Conservation (phyloP, 345 rosid genomes). For the Eutrema yunnanense region DNA sequence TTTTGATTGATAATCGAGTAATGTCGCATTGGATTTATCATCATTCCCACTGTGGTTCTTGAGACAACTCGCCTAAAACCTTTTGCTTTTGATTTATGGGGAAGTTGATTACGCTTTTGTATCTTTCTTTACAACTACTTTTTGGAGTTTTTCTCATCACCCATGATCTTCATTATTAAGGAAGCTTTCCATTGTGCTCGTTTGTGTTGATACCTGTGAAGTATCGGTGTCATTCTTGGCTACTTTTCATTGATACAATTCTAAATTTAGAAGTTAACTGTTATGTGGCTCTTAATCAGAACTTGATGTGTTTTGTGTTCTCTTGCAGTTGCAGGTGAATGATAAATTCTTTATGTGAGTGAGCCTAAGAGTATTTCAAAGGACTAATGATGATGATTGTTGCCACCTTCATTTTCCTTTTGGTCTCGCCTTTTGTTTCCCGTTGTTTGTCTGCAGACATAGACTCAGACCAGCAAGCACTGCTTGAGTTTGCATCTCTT, state of each 20-base stretch:
- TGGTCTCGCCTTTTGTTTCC: constrained; percentile 30
- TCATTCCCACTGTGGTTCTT: background rate
- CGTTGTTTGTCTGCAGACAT: constrained; percentile 40
- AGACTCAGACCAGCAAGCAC: constrained; percentile 61
- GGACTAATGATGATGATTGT: constrained; percentile 40
- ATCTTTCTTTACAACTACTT: constrained; percentile 17
- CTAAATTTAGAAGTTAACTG: background rate
- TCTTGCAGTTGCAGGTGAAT: constrained; percentile 23
- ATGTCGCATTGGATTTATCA: constrained; percentile 12
- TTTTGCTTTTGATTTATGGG: constrained; percentile 17
- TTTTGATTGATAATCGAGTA: constrained; percentile 8
- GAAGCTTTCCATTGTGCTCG: constrained; percentile 4
- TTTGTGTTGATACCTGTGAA: constrained; percentile 10
- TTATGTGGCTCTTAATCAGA: background rate
- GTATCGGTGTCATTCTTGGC: constrained; percentile 7
- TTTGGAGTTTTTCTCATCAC: background rate
- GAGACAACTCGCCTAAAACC: background rate
- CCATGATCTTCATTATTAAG: background rate
- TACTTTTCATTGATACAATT: background rate
- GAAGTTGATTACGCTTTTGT: constrained; percentile 25
- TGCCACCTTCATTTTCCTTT: constrained; percentile 32
- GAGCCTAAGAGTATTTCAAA: background rate
- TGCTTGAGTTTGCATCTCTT: constrained; percentile 56
- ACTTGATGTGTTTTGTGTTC: constrained; percentile 1
- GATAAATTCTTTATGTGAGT: constrained; percentile 18